phyloP scores from a whole-genome alignment of 2,329 filamentous ascomycete genomes.

The Penicillium sp. region DNA sequence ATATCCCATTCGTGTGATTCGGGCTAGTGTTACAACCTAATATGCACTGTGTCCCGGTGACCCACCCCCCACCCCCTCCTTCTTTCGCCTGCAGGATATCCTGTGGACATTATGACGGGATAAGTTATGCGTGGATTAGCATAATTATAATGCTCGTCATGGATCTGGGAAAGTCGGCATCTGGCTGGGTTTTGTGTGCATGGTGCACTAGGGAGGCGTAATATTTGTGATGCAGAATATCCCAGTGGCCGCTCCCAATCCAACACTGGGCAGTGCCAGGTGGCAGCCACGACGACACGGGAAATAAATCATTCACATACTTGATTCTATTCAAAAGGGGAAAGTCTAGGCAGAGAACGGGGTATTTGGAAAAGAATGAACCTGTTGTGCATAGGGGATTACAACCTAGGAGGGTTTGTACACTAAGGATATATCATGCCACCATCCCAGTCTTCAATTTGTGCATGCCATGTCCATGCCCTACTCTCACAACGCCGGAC shows the following conservation, averaged over 20 bases:
- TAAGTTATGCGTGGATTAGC: neutral
- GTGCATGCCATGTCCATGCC: neutral
- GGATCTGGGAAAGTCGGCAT: neutral
- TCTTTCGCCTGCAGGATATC: neutral
- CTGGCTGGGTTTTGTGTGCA: neutral
- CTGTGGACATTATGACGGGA: neutral
- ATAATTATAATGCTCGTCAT: neutral
- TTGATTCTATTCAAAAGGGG: too few species aligned
- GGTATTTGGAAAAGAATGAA: too few species aligned
- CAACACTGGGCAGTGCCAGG: too few species aligned
- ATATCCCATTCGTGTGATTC: neutral
- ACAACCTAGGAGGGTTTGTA: too few species aligned
- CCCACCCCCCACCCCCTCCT: neutral
- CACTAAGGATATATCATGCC: slow-evolving; percentile 10
- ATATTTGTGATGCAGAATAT: neutral
- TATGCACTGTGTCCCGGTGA: neutral
- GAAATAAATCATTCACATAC: too few species aligned
- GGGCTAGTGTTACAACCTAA: neutral
- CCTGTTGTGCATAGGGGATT: too few species aligned
- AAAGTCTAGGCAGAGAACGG: too few species aligned
- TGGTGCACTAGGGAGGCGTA: neutral
- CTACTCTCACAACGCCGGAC: slow-evolving; percentile 22
- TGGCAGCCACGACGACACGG: too few species aligned
- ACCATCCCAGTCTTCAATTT: too few species aligned
- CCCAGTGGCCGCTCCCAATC: too few species aligned